Evolutionary conservation across 345 rosid species (phyloP), one percentile per base, ranked within the genome.

Genomic region (Salix purpurea): DNA sequence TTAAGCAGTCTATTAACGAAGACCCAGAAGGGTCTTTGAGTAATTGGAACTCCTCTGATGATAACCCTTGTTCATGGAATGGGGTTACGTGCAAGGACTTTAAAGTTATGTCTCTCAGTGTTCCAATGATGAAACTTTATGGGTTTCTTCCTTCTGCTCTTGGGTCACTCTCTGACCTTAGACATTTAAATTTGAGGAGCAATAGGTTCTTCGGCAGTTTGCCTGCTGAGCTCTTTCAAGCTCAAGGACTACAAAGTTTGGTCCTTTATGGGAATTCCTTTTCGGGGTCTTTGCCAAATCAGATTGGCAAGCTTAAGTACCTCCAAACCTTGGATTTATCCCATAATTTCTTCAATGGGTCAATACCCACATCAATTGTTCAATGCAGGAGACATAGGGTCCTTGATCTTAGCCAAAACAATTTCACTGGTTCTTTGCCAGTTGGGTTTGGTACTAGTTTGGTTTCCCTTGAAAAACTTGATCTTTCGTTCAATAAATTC

Each of bases 201-300:
- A 94, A 96, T 64, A 85, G 83, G 83, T 83, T 94, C 32, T 88
- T 77, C 70, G 97, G 99, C 72, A 67, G 71, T 37, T 86, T 96
- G 76, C 95, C 98, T 62, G 4, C 76, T 74, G 91, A 89, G 89
- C 93, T 94, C 70, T 90, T 91, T 82, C 71, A 81, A 76, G 92
- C 86, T 84, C 89, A 85, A 74, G 98, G 97, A 66, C 84, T 96
- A 1, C 98, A 96, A 80, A 93, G 98, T 84, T 56, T 96, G 83
- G 98, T 96, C 48, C 94, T 96, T 85, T 96, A 86, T 82, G 97
- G 96, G 52, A 96, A 96, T 86, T 86, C 97, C 79, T 85, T 96
- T 2, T 88, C 92, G 77, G 97, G 97, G 86, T 74, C 89, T 50
- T 80, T 96, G 69, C 89, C 97, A 7, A 80, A 81, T 73, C 86